Evolutionary conservation across 805 yeast genomes (phyloP).

Genomic region (Metschnikowia noctiluminum): DNA sequence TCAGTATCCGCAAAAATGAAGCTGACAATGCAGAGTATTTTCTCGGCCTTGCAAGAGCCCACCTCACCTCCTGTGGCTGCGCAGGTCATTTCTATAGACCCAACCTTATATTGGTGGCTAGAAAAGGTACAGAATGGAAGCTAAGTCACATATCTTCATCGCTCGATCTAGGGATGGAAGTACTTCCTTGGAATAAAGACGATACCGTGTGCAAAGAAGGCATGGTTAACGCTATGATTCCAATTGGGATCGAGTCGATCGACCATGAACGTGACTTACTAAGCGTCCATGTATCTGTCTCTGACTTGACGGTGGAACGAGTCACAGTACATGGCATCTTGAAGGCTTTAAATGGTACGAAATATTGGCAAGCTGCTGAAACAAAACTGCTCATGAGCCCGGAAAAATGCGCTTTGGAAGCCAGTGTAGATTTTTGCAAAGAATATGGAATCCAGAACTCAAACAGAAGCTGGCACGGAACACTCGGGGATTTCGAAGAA

Average conservation of each 20-base stretch:
- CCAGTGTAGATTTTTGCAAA: conserved; percentile 4
- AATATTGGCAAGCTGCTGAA: not conserved
- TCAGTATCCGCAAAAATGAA: conserved; percentile 8
- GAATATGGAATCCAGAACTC: not conserved
- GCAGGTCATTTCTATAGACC: conserved; percentile 44
- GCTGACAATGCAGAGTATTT: conserved; percentile 35
- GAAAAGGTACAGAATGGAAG: conserved; percentile 20
- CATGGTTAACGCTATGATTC: conserved; percentile 40
- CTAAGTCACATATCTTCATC: conserved; percentile 31
- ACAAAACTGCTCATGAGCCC: not conserved
- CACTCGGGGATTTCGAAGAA: not conserved
- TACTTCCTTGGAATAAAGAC: conserved; percentile 28
- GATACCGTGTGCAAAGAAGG: conserved; percentile 21
- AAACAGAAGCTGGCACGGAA: not conserved
- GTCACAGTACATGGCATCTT: conserved; percentile 34
- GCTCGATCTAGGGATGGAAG: conserved; percentile 30
- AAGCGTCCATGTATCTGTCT: conserved; percentile 34
- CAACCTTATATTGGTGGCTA: conserved; percentile 34
- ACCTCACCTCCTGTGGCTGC: conserved; percentile 42
- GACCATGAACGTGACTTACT: conserved; percentile 23
- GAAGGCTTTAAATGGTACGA: conserved; percentile 11
- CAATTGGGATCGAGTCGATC: conserved; percentile 47
- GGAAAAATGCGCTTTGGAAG: conserved; percentile 2
- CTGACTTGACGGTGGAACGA: conserved; percentile 34
- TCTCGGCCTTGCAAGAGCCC: conserved; percentile 46